These are phyloP conservation scores for Candida odintsovae DNA, from an alignment of 805 yeast genomes.

Conservation along the genomic window DNA sequence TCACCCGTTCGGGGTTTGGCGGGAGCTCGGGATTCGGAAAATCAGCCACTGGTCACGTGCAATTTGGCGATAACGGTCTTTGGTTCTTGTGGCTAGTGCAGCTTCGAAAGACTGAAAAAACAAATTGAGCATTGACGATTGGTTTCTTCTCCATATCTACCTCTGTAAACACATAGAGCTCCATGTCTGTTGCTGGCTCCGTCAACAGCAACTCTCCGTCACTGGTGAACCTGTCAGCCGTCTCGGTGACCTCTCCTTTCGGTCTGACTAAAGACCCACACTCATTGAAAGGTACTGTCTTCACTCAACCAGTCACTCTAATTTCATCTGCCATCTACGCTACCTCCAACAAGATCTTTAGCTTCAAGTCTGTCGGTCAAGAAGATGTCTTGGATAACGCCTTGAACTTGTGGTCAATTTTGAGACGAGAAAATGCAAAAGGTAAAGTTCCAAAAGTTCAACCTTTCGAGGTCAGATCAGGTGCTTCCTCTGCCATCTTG, in stretches of 20 bases:
- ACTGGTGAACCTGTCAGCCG: conserved; percentile 29
- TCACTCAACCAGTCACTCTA: conserved; percentile 50
- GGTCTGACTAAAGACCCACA: conserved; percentile 57
- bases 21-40: background rate
- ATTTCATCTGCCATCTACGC: conserved; percentile 49
- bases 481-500: conserved; percentile 73
- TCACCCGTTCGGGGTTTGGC: background rate
- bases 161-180: background rate
- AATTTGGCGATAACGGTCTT: background rate
- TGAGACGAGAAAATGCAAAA: conserved; percentile 43
- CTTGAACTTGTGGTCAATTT: conserved; percentile 52
- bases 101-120: background rate
- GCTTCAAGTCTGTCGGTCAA: conserved; percentile 64
- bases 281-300: conserved; percentile 39
- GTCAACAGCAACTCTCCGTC: conserved; percentile 14
- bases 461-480: conserved; percentile 66
- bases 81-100: background rate
- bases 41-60: background rate
- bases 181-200: conserved; percentile 20
- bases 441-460: conserved; percentile 58
- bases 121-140: background rate
- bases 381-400: conserved; percentile 55
- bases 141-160: background rate
- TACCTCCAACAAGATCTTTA: conserved; percentile 50
- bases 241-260: conserved; percentile 46